These are phyloP conservation scores for Ustanciosporium gigantosporum DNA, from an alignment of 1,284 basidiomycete genomes.

Conservation along the genomic window DNA sequence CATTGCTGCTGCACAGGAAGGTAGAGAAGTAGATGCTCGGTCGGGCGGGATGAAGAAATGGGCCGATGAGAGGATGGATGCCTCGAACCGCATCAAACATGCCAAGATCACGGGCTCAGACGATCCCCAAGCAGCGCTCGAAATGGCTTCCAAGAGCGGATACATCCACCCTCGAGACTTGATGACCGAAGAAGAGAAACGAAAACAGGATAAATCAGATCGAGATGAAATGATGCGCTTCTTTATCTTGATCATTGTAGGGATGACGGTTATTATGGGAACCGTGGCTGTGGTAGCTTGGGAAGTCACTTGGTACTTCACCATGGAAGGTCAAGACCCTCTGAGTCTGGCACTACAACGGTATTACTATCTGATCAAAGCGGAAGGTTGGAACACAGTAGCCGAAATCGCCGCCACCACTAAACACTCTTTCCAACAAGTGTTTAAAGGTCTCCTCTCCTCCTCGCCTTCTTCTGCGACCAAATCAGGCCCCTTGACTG, in stretches of 20 bases:
- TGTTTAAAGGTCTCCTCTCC: slow-evolving; percentile 12
- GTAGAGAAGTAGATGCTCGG: slow-evolving; percentile 32
- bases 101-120: slow-evolving; percentile 5
- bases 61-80: slow-evolving; percentile 16
- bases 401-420: slow-evolving; percentile 11
- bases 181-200: slow-evolving; percentile 31
- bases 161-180: slow-evolving; percentile 16
- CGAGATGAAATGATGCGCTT: slow-evolving; percentile 40
- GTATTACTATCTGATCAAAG: slow-evolving; percentile 1
- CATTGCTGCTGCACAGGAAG: slow-evolving; percentile 19
- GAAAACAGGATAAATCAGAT: slow-evolving; percentile 24
- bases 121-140: slow-evolving; percentile 6
- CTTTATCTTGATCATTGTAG: slow-evolving; percentile 36
- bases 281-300: slow-evolving; percentile 38
- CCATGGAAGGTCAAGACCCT: slow-evolving; percentile 47
- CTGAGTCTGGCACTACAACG: slow-evolving; percentile 2
- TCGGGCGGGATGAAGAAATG: slow-evolving; percentile 34
- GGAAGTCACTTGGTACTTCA: slow-evolving; percentile 45
- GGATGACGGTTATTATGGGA: slow-evolving; percentile 37
- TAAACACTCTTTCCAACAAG: slow-evolving; percentile 3
- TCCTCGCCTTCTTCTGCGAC: no score
- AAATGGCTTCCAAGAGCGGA: neutral
- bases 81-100: slow-evolving; percentile 13
- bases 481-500: no score
- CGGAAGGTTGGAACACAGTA: slow-evolving; percentile 3